phyloP scores from a whole-genome alignment of 139 green algal genomes.

The Picochlorum sp. region DNA sequence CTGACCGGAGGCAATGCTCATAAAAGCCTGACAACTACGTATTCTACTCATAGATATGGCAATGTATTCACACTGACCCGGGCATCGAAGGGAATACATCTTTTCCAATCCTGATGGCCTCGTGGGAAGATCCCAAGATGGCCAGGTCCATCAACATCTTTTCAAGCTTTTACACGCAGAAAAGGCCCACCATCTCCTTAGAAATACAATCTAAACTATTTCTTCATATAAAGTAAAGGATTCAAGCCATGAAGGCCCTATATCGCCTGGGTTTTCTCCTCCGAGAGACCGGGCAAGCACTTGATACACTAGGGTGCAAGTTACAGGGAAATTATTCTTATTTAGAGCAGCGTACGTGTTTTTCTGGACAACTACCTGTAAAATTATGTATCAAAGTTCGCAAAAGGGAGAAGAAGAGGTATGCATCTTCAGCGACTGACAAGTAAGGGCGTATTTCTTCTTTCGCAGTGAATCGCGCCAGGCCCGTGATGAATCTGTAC shows the following conservation, averaged over 20 bases:
- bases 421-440: not conserved
- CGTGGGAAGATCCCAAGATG: too few species aligned
- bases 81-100: too few species aligned
- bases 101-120: too few species aligned
- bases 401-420: too few species aligned
- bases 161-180: too few species aligned
- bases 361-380: not conserved
- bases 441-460: not conserved
- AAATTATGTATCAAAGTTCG: not conserved
- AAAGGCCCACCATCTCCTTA: too few species aligned
- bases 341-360: constrained; percentile 70
- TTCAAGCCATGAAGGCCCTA: constrained; percentile 30
- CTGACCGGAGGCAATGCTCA: too few species aligned
- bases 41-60: too few species aligned
- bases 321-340: constrained; percentile 83
- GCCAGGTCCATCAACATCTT: too few species aligned
- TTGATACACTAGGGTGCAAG: constrained; percentile 76
- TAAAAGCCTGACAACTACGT: too few species aligned
- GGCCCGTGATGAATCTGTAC: constrained; percentile 57
- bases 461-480: constrained; percentile 60
- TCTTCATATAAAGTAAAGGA: too few species aligned
- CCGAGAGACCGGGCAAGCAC: constrained; percentile 84
- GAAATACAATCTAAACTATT: too few species aligned
- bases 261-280: constrained; percentile 71
- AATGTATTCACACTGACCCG: not conserved